Base-by-base conservation (phyloP, 1,139 yeast genomes). In the Tardiomyces depauwii region DNA sequence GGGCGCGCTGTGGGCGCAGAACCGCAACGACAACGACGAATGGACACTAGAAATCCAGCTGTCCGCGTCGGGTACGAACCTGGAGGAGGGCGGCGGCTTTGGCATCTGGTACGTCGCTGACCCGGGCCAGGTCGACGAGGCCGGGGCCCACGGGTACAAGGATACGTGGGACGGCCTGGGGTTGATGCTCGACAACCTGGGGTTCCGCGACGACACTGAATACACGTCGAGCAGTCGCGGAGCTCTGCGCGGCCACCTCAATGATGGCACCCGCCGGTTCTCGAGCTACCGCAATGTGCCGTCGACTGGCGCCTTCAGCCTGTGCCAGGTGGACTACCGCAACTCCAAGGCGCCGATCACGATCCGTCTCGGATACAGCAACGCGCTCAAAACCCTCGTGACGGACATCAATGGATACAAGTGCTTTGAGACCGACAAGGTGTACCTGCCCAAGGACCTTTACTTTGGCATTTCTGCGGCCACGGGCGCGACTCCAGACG, bases 161-260 rank as follows among this genome's bases (percentile, higher is more conserved):
- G 70, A 67, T 43, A 45, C 49, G 18, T 67, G 70, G 70, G 71
- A 67, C 48, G 72, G 72, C 2, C 52, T 67, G 43, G 70, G 64
- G 5, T 45, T 67, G 18, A 54, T 65, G 44, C 49, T 67, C 30
- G 72, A 67, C 46, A 46, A 55, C 46, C 60, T 47, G 47, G 54
- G 46, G 27, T 47, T 50, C 18, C 57, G 57, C 18, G 55, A 54
- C 48, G 50, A 45, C 14, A 53, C 47, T 25, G 41, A 45, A 19
- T 45, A 52, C 25, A 39, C 47, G 6, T 47, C 41, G 12, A 43
- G 40, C 9, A 30, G 47, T 13, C 46, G 48, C 18, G 71, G 69
- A 11, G 57, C 65, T 11, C 54, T 67, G 23, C 58, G 69, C 9
- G 72, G 67, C 12, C 70, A 67, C 53, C 51, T 67, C 43, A 68